Conservation (phyloP, 805 yeast genomes). For the Candida stauntonica region DNA sequence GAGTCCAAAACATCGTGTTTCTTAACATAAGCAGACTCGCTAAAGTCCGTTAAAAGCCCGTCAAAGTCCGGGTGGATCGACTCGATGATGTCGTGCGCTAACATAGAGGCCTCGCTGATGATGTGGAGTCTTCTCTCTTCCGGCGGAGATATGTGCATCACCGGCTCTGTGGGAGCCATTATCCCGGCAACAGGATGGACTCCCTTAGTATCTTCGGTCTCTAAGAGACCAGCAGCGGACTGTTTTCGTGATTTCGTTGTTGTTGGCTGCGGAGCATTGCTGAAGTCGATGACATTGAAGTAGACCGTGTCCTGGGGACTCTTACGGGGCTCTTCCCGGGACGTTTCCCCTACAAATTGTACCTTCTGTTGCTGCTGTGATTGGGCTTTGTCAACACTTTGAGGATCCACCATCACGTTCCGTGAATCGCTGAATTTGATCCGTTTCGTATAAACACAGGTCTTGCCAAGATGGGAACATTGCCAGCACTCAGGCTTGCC, state of each 20-base stretch:
- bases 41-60: slow-evolving; percentile 18
- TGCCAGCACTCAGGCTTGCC: slow-evolving; percentile 34
- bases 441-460: slow-evolving; percentile 34
- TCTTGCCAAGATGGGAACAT: slow-evolving; percentile 34
- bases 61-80: slow-evolving; percentile 18
- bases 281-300: slow-evolving; percentile 14
- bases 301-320: slow-evolving; percentile 2
- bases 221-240: not conserved
- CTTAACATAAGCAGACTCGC: slow-evolving; percentile 16
- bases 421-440: slow-evolving; percentile 22
- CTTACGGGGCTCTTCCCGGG: not conserved
- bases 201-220: not conserved
- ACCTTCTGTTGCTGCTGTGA: no score
- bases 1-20: slow-evolving; percentile 21
- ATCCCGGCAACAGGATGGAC: no score
- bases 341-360: no score
- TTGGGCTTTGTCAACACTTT: not conserved
- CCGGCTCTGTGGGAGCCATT: no score
- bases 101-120: slow-evolving; percentile 21
- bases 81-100: slow-evolving; percentile 24
- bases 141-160: slow-evolving; percentile 13
- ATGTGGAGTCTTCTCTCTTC: slow-evolving; percentile 15
- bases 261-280: slow-evolving; percentile 7
- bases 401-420: slow-evolving; percentile 8
- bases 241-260: not conserved